Evolutionary conservation across 805 yeast species (phyloP), one percentile per base, ranked within the genome.

Genomic region (Ogataea allantospora): DNA sequence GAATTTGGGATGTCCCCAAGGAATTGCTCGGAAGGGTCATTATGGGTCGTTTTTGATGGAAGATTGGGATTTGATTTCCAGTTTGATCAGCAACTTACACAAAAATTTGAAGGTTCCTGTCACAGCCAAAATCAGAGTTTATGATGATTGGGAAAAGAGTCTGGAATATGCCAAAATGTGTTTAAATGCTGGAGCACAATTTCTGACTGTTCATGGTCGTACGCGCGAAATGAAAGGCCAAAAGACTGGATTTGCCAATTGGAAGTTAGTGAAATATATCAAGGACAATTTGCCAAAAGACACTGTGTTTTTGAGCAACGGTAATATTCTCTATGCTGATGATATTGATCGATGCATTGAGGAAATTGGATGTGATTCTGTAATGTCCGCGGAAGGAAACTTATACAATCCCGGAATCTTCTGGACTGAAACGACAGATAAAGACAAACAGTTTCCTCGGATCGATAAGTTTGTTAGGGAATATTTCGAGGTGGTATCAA

Each of bases 171-270:
- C 99, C 5, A 78, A 77, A 58, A 80, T 85, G 87, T 88, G 93
- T 18, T 68, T 93, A 14, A 72, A 71, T 43, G 95, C 98, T 0
- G 99, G 99, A 8, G 99, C 99, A 0, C 96, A 89, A 63, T 86
- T 91, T 60, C 67, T 93, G 25, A 88, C 97, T 1, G 84, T 93
- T 7, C 99, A 93, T 61, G 98, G 98, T 2, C 75, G 99, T 51
- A 83, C 97, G 1, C 73, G 99, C 47, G 99, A 91, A 41, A 91
- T 88, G 95, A 93, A 93, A 62, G 99, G 99, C 6, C 98, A 91
- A 60, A 75, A 77, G 42, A 91, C 99, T 0, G 99, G 99, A 0
- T 65, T 93, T 33, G 98, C 99, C 1, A 89, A 93, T 63, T 91
- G 99, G 98, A 72, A 77, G 20, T 71, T 81, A 18, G 73, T 93